A percentile compares a stretch with the other conserved stretches of the same genome.
Evolutionary conservation across 2,329 filamentous ascomycete species (phyloP).

Genomic region (Raffaelea albimanens): DNA sequence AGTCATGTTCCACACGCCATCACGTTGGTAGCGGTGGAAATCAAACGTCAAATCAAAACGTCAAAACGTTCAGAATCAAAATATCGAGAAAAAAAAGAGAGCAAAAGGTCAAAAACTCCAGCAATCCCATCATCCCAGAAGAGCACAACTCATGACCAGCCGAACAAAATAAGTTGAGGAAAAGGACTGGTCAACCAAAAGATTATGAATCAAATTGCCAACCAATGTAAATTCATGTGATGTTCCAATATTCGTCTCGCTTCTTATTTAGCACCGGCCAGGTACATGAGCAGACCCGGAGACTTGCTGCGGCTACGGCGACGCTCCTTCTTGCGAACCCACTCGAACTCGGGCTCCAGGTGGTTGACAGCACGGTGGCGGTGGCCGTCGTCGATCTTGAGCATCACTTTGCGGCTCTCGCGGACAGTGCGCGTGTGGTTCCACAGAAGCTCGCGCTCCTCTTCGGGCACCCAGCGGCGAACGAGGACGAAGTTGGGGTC

Average conservation of each 20-base stretch:
- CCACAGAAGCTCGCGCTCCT: conserved; percentile 64
- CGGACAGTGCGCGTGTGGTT: conserved; percentile 58
- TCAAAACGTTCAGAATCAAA: conserved; percentile 1
- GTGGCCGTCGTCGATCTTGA: conserved; percentile 36
- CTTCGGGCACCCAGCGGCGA: conserved; percentile 60
- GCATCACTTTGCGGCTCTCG: conserved; percentile 40
- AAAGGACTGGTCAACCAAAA: background rate
- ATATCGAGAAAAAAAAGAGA: conserved; percentile 1
- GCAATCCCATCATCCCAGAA: too few relatives aligned
- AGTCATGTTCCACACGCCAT: too few relatives aligned
- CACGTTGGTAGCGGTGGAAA: too few relatives aligned
- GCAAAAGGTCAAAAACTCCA: too few relatives aligned
- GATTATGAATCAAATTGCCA: background rate
- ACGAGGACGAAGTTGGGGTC: conserved; percentile 65
- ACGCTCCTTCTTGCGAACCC: conserved; percentile 49
- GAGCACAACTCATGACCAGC: too few relatives aligned
- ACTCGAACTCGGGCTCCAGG: conserved; percentile 37
- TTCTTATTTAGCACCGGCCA: conserved; percentile 34
- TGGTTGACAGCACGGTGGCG: conserved; percentile 29
- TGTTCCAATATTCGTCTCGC: background rate
- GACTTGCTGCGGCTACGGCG: conserved; percentile 49
- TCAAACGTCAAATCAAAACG: background rate
- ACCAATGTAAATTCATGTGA: too few relatives aligned
- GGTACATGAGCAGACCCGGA: conserved; percentile 46
- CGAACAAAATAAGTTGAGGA: background rate